Evolutionary conservation across 805 yeast genomes (phyloP).

Genomic region (Nakazawaea peltata): DNA sequence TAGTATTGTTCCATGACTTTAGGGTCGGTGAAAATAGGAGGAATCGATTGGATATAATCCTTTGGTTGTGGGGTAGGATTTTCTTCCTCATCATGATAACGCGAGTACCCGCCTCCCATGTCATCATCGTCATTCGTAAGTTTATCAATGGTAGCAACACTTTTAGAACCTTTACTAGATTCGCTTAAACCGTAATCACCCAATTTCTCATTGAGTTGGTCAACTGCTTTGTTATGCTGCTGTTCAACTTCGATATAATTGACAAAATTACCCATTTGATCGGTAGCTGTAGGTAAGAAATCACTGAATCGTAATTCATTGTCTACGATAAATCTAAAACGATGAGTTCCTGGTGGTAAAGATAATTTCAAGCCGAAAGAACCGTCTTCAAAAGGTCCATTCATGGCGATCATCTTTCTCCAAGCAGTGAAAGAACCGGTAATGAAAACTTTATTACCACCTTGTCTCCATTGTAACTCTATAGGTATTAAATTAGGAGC

Average conservation of each 20-base stretch:
- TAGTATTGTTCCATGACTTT: constrained; percentile 84
- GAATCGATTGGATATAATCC: constrained; percentile 62
- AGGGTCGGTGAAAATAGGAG: constrained; percentile 80
- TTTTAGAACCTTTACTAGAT: constrained; percentile 11
- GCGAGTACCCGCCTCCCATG: constrained; percentile 73
- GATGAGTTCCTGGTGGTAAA: constrained; percentile 84
- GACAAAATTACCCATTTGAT: constrained; percentile 92
- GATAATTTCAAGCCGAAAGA: constrained; percentile 63
- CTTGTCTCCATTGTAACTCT: constrained; percentile 88
- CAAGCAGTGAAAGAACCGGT: constrained; percentile 98
- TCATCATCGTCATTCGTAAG: constrained; percentile 65
- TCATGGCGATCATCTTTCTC: constrained; percentile 92
- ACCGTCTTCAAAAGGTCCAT: constrained; percentile 41
- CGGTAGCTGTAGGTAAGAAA: constrained; percentile 91
- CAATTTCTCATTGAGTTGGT: constrained; percentile 11
- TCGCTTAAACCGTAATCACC: constrained; percentile 9
- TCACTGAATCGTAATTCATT: constrained; percentile 87
- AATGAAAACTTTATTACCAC: constrained; percentile 92
- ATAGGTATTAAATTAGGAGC: constrained; percentile 33
- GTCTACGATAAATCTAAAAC: constrained; percentile 90
- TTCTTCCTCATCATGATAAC: constrained; percentile 61
- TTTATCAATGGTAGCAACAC: constrained; percentile 42
- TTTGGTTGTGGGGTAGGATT: constrained; percentile 17
- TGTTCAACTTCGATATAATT: constrained; percentile 72
- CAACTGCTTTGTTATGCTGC: constrained; percentile 11